These are phyloP conservation scores for Xerocomus brunneocitrinus DNA, from an alignment of 768 basidiomycete species.

Conservation along the genomic window DNA sequence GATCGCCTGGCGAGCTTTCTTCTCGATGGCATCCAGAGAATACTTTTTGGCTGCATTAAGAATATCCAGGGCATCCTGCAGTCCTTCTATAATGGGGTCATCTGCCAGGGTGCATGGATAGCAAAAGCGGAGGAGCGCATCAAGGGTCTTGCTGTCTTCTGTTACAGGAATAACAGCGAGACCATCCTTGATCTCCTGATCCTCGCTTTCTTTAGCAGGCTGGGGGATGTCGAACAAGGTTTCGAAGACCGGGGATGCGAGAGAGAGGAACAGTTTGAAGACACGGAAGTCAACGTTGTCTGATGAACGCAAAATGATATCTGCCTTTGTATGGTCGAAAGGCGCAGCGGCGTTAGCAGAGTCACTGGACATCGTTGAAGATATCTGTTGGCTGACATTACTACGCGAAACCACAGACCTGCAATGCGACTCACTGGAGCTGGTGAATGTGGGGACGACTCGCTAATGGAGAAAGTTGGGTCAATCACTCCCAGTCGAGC, in stretches of 20 bases:
- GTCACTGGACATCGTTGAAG: neutral
- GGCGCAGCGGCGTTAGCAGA: constrained; percentile 10
- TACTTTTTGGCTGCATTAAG: constrained; percentile 20
- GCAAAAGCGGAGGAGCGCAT: constrained; percentile 22
- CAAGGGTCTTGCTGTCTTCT: constrained; percentile 20
- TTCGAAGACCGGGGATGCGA: constrained; percentile 32
- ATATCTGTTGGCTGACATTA: neutral
- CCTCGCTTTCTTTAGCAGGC: constrained; percentile 4
- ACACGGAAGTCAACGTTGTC: constrained; percentile 28
- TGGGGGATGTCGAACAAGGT: constrained; percentile 31
- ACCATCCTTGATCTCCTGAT: constrained; percentile 12
- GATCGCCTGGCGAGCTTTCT: constrained; percentile 19
- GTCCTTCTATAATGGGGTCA: constrained; percentile 8
- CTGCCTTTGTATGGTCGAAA: constrained; percentile 19
- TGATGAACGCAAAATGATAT: constrained; percentile 23
- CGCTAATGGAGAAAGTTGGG: neutral
- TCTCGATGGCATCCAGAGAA: constrained; percentile 17
- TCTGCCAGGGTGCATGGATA: constrained; percentile 20
- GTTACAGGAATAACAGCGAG: constrained; percentile 13
- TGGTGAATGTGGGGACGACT: neutral
- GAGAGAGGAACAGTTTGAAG: constrained; percentile 29
- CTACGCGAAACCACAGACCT: neutral
- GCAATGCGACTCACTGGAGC: neutral
- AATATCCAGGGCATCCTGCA: constrained; percentile 10
- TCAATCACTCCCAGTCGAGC: neutral